These are phyloP conservation scores for Dichotomocladium elegans DNA, from an alignment of 371 early-diverging fungal species.

Conservation along the genomic window DNA sequence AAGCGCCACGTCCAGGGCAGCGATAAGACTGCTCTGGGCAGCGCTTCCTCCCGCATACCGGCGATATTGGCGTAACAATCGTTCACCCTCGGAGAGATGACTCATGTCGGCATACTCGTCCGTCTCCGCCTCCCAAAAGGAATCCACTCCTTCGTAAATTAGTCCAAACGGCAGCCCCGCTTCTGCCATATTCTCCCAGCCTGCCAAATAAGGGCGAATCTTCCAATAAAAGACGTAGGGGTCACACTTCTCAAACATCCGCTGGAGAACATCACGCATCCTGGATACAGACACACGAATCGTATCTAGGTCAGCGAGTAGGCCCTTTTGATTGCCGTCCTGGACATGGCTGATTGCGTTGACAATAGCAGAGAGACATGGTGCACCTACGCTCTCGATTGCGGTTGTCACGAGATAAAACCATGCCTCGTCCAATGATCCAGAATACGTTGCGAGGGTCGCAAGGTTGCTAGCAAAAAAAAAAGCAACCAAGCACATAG, in stretches of 20 bases:
- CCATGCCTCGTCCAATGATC: slow-evolving; percentile 93
- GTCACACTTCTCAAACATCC: slow-evolving; percentile 94
- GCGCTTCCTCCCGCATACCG: slow-evolving; percentile 93
- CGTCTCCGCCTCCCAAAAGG: slow-evolving; percentile 37
- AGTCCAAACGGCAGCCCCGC: slow-evolving; percentile 84
- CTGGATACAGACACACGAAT: slow-evolving; percentile 57
- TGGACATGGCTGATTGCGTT: slow-evolving; percentile 54
- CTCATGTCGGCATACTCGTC: slow-evolving; percentile 54
- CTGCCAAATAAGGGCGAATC: slow-evolving; percentile 88
- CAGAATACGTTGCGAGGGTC: slow-evolving; percentile 82
- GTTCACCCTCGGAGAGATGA: slow-evolving; percentile 54
- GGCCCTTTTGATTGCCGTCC: slow-evolving; percentile 40
- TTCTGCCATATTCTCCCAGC: slow-evolving; percentile 90
- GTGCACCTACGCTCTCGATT: slow-evolving; percentile 87
- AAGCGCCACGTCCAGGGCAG: slow-evolving; percentile 86
- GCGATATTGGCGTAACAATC: slow-evolving; percentile 54
- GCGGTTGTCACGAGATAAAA: slow-evolving; percentile 91
- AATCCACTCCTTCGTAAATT: slow-evolving; percentile 87
- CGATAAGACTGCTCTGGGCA: slow-evolving; percentile 92
- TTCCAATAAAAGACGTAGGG: slow-evolving; percentile 96
- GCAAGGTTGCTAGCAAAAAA: slow-evolving; percentile 63
- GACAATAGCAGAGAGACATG: slow-evolving; percentile 65
- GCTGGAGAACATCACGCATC: slow-evolving; percentile 62
- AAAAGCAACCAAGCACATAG: not conserved
- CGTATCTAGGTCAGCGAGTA: slow-evolving; percentile 48